These are phyloP conservation scores for Glonium stellatum DNA, from an alignment of 495 filamentous ascomycete genomes.

Conservation along the genomic window DNA sequence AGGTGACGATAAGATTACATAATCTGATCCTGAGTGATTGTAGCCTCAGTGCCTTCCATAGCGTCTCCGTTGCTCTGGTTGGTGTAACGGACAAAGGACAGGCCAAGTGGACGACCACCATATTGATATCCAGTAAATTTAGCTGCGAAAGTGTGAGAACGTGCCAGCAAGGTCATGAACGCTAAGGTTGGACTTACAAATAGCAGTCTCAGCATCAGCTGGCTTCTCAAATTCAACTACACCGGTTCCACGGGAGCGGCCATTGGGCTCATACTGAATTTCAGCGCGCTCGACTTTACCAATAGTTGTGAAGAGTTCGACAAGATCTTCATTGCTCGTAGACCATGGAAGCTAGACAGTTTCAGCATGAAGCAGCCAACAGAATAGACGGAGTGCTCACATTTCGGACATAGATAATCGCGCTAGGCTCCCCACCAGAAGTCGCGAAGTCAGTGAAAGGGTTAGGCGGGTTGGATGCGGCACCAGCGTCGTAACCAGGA, in stretches of 20 bases:
- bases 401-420: slow-evolving; percentile 91
- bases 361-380: slow-evolving; percentile 15
- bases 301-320: slow-evolving; percentile 95
- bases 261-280: slow-evolving; percentile 96
- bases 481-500: slow-evolving; percentile 36
- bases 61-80: slow-evolving; percentile 57
- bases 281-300: slow-evolving; percentile 96
- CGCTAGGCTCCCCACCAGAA: slow-evolving; percentile 73
- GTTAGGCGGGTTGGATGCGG: slow-evolving; percentile 60
- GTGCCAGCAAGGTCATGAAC: too few species aligned
- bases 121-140: slow-evolving; percentile 98
- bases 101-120: slow-evolving; percentile 85
- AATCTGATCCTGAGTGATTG: slow-evolving; percentile 94
- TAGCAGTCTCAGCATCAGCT: slow-evolving; percentile 85
- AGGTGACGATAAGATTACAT: slow-evolving; percentile 51
- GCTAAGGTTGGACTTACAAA: slow-evolving; percentile 47
- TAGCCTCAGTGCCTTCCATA: slow-evolving; percentile 73
- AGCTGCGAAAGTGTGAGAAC: slow-evolving; percentile 41
- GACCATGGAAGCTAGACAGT: slow-evolving; percentile 82
- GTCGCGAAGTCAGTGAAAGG: slow-evolving; percentile 93
- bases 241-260: slow-evolving; percentile 88
- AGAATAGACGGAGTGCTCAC: slow-evolving; percentile 50
- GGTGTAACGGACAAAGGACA: slow-evolving; percentile 86
- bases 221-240: slow-evolving; percentile 84
- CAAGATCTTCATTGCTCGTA: slow-evolving; percentile 92